phyloP scores from a whole-genome alignment of 2,329 filamentous ascomycete species.

The Ceratocystis alfenasii region DNA sequence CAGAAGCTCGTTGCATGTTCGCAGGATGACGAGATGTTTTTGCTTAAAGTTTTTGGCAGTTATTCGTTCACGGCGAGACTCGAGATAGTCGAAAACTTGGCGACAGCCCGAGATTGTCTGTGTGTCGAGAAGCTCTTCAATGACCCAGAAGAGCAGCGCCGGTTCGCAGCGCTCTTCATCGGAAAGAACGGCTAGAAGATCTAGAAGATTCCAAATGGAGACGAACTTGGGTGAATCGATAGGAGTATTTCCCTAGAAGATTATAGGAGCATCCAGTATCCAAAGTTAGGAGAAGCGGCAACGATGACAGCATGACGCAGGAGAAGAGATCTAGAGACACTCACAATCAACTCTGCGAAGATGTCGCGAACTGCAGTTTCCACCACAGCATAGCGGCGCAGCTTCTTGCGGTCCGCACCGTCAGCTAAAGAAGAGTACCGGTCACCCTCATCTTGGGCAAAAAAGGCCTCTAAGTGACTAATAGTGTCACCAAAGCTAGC shows the following conservation, averaged over 20 bases:
- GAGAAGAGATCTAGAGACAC: conserved; percentile 27
- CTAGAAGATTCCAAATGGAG: conserved; percentile 83
- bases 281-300: too few relatives aligned
- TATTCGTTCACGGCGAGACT: conserved; percentile 80
- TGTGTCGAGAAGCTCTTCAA: conserved; percentile 90
- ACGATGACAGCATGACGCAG: too few relatives aligned
- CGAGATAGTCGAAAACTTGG: conserved; percentile 85
- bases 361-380: conserved; percentile 73
- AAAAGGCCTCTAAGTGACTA: conserved; percentile 34
- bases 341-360: conserved; percentile 68
- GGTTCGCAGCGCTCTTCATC: conserved; percentile 69
- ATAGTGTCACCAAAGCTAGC: conserved; percentile 46
- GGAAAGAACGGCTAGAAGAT: conserved; percentile 78
- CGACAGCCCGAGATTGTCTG: conserved; percentile 89
- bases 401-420: conserved; percentile 28
- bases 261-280: too few relatives aligned
- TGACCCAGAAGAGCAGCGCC: conserved; percentile 73
- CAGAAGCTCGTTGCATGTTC: conserved; percentile 91
- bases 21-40: conserved; percentile 80
- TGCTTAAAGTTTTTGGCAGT: conserved; percentile 68
- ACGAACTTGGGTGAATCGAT: conserved; percentile 72
- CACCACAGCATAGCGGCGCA: conserved; percentile 55
- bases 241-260: conserved; percentile 47
- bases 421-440: conserved; percentile 27
- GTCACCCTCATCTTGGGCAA: conserved; percentile 27